Conservation (phyloP, 768 basidiomycete genomes). For the Hygrophoropsis aurantiaca region DNA sequence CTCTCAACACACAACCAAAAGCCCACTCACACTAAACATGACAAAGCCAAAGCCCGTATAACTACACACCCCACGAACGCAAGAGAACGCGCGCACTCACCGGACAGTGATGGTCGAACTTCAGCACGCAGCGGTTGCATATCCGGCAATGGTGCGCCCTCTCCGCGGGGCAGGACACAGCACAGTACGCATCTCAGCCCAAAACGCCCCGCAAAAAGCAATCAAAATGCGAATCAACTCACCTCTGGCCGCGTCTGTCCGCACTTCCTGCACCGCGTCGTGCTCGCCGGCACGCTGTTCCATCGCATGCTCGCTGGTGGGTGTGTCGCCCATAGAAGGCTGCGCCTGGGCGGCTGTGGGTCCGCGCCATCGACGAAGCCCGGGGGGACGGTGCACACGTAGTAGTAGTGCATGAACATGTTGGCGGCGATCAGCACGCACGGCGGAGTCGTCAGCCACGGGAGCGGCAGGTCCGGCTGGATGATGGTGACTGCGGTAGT, state of each 20-base stretch:
- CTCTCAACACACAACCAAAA: too few species aligned
- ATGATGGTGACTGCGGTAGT: slow-evolving; percentile 72
- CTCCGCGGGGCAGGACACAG: slow-evolving; percentile 48
- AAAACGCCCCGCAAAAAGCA: too few species aligned
- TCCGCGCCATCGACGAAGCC: slow-evolving; percentile 70
- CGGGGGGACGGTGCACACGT: slow-evolving; percentile 74
- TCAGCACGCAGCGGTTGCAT: slow-evolving; percentile 86
- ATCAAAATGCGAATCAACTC: slow-evolving; percentile 22
- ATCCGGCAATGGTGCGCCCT: slow-evolving; percentile 92
- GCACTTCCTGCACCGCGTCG: slow-evolving; percentile 70
- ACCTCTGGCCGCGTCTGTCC: slow-evolving; percentile 76
- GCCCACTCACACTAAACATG: slow-evolving; percentile 38
- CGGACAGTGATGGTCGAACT: slow-evolving; percentile 91
- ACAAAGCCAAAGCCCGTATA: slow-evolving; percentile 3
- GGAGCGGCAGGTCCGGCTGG: slow-evolving; percentile 59
- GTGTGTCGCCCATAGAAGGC: slow-evolving; percentile 58
- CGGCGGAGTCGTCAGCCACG: slow-evolving; percentile 60
- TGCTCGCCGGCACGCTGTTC: slow-evolving; percentile 56
- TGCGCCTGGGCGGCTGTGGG: slow-evolving; percentile 36
- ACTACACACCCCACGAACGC: slow-evolving; percentile 2
- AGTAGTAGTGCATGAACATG: slow-evolving; percentile 81
- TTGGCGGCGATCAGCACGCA: slow-evolving; percentile 80
- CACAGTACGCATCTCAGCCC: too few species aligned
- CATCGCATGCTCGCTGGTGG: slow-evolving; percentile 20
- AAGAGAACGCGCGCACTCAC: slow-evolving; percentile 51